Conservation (phyloP, 2,329 filamentous ascomycete species). For the Trichoderma oligosporum region DNA sequence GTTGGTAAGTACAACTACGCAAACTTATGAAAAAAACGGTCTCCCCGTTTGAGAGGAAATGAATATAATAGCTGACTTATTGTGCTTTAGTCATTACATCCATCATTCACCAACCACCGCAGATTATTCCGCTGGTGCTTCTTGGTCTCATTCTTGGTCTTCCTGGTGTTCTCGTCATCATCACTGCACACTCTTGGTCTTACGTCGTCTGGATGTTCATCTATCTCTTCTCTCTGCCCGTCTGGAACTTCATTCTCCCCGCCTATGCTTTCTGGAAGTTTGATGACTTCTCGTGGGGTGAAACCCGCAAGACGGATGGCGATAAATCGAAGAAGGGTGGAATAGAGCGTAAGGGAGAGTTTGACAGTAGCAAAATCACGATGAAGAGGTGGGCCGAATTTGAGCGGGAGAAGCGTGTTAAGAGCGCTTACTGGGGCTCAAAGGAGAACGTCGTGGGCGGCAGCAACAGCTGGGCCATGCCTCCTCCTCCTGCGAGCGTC, state of each 20-base stretch:
- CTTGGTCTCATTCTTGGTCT: constrained; percentile 89
- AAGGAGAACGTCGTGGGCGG: constrained; percentile 48
- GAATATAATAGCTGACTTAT: background rate
- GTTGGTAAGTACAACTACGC: constrained; percentile 61
- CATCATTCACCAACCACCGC: constrained; percentile 70
- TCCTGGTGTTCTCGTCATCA: constrained; percentile 82
- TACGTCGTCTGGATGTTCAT: constrained; percentile 98
- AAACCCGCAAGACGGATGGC: constrained; percentile 90
- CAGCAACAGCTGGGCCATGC: constrained; percentile 41
- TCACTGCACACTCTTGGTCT: constrained; percentile 88
- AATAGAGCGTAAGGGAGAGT: constrained; percentile 88
- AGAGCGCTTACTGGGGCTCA: constrained; percentile 49
- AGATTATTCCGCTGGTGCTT: constrained; percentile 86
- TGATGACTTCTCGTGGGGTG: constrained; percentile 98
- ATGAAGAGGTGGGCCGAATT: constrained; percentile 99
- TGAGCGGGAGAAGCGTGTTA: constrained; percentile 61
- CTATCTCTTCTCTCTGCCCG: constrained; percentile 85
- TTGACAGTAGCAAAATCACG: constrained; percentile 97
- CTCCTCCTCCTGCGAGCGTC: constrained; percentile 44
- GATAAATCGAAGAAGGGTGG: constrained; percentile 85
- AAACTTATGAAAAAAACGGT: background rate
- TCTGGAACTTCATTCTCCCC: constrained; percentile 97
- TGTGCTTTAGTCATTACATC: constrained; percentile 68
- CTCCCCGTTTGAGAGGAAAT: no score
- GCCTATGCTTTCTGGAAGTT: constrained; percentile 99